phyloP scores from a whole-genome alignment of 1,284 basidiomycete genomes.

The Apiotrichum veenhuisii region DNA sequence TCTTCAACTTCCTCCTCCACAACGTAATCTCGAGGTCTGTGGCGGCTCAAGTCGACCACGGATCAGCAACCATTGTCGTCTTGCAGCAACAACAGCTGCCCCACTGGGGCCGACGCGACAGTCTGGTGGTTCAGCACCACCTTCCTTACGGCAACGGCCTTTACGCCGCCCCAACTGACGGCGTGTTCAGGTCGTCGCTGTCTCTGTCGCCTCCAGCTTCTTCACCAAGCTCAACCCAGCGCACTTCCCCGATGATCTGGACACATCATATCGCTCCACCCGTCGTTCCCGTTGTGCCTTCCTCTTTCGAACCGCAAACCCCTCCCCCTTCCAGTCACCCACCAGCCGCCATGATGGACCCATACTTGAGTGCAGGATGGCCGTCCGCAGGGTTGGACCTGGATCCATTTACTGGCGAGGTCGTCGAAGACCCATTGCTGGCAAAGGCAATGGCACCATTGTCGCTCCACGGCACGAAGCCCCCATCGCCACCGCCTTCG shows the following conservation, averaged over 20 bases:
- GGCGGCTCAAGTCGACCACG: slow-evolving; percentile 11
- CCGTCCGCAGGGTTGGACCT: not conserved
- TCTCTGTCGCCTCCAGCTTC: slow-evolving; percentile 19
- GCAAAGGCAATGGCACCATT: slow-evolving; percentile 21
- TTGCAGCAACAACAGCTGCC: slow-evolving; percentile 19
- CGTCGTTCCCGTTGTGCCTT: not conserved
- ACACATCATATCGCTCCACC: not conserved
- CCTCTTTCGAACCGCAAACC: slow-evolving; percentile 16
- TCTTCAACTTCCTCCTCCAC: not conserved
- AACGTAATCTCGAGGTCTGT: slow-evolving; percentile 12
- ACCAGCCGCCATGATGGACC: slow-evolving; percentile 13
- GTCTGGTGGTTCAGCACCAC: slow-evolving; percentile 13
- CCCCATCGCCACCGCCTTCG: slow-evolving; percentile 13
- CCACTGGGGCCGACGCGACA: slow-evolving; percentile 19
- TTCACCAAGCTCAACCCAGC: slow-evolving; percentile 12
- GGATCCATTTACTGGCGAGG: not conserved
- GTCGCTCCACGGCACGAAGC: slow-evolving; percentile 5
- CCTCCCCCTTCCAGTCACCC: slow-evolving; percentile 11
- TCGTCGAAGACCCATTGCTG: slow-evolving; percentile 12
- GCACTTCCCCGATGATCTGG: slow-evolving; percentile 21
- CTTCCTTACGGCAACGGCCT: not conserved
- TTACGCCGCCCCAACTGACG: not conserved
- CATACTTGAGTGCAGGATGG: not conserved
- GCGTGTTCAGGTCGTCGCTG: slow-evolving; percentile 14
- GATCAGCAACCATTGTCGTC: slow-evolving; percentile 10